Conservation (phyloP, 1,284 basidiomycete genomes). For the Heterobasidion annosum region DNA sequence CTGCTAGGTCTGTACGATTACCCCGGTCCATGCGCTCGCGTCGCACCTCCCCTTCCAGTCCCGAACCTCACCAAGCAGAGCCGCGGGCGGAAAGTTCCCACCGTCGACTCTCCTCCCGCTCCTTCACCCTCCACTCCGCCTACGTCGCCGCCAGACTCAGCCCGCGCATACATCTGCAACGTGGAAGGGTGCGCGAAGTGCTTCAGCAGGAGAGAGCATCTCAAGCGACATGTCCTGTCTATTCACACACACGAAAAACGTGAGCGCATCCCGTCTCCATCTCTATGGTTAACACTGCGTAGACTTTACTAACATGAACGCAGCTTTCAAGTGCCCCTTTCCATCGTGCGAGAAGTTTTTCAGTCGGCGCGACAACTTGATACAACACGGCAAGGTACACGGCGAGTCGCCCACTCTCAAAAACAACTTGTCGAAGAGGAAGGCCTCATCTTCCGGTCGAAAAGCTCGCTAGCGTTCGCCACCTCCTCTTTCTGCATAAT, state of each 20-base stretch:
- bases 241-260: constrained; percentile 76
- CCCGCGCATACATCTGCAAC: constrained; percentile 49
- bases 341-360: constrained; percentile 16
- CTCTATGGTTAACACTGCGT: background rate
- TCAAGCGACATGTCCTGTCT: constrained; percentile 69
- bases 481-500: too few species aligned
- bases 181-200: constrained; percentile 64
- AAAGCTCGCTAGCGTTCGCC: background rate
- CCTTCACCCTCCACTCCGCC: constrained; percentile 16
- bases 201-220: constrained; percentile 68
- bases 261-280: constrained; percentile 21
- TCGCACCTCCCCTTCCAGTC: constrained; percentile 31
- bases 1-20: too few species aligned
- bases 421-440: background rate
- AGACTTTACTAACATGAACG: background rate
- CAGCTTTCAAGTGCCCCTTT: constrained; percentile 15
- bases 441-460: background rate
- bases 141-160: background rate
- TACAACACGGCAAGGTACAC: constrained; percentile 15
- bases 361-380: constrained; percentile 18
- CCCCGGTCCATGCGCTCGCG: background rate
- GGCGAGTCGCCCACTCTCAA: background rate
- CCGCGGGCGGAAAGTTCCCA: constrained; percentile 61
- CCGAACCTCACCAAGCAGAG: constrained; percentile 68
- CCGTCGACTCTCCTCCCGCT: too few species aligned